A percentile compares a stretch with the other conserved stretches of the same genome.
phyloP scores from a whole-genome alignment of 2,329 filamentous ascomycete genomes.

The Pyrenochaeta sp. region DNA sequence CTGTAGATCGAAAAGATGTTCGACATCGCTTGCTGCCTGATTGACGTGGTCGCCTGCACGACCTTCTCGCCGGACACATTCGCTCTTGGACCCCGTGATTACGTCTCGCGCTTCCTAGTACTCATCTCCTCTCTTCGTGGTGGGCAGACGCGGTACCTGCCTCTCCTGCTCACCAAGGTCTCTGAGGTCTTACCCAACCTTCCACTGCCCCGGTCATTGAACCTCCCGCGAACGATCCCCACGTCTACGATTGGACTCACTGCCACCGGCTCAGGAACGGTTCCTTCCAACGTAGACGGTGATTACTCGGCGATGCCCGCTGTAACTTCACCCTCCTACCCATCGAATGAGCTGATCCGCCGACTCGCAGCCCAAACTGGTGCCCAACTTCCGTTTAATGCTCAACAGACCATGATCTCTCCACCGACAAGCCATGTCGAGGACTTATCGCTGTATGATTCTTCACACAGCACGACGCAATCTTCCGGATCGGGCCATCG shows the following conservation, averaged over 20 bases:
- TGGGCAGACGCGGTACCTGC: constrained; percentile 78
- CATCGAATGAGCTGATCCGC: constrained; percentile 45
- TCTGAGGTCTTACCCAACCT: constrained; percentile 71
- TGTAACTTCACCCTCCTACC: constrained; percentile 41
- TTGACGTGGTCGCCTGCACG: constrained; percentile 73
- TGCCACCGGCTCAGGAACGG: constrained; percentile 32
- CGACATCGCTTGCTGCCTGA: constrained; percentile 76
- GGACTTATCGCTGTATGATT: constrained; percentile 46
- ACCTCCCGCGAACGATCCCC: constrained; percentile 39
- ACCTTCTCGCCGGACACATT: constrained; percentile 66
- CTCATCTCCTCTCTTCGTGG: constrained; percentile 76
- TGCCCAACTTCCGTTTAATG: constrained; percentile 45
- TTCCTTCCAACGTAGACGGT: constrained; percentile 41
- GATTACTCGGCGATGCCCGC: constrained; percentile 38
- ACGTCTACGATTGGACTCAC: constrained; percentile 38
- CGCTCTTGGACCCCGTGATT: constrained; percentile 68
- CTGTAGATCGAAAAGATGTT: constrained; percentile 79
- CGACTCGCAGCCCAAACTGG: constrained; percentile 47
- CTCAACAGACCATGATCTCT: constrained; percentile 42
- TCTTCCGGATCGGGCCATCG: constrained; percentile 42
- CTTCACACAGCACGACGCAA: constrained; percentile 42
- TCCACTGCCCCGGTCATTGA: constrained; percentile 47
- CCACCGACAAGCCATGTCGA: constrained; percentile 44
- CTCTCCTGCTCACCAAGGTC: constrained; percentile 78
- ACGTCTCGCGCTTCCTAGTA: constrained; percentile 72